A percentile compares a stretch with the other conserved stretches of the same genome.
Evolutionary conservation across 2,329 filamentous ascomycete genomes (phyloP).

Genomic region (Chaetomium sp.): DNA sequence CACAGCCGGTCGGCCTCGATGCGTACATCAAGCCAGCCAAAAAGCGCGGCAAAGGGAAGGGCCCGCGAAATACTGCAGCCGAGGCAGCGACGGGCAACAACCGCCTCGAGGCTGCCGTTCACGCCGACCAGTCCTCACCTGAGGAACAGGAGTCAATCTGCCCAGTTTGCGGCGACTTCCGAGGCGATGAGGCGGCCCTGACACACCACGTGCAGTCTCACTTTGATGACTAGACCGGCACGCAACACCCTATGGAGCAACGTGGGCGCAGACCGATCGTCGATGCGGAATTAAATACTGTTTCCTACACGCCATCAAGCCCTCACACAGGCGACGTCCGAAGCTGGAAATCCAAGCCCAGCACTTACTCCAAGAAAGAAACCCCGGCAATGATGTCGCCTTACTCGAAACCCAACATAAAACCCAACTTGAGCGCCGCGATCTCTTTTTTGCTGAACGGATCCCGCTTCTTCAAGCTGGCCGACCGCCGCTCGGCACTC

Average conservation of each 20-base stretch:
- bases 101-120: background rate
- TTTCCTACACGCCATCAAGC: background rate
- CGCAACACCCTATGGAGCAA: background rate
- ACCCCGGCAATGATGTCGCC: background rate
- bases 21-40: conserved; percentile 50
- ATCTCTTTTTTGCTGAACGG: conserved; percentile 39
- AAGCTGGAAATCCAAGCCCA: background rate
- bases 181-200: conserved; percentile 69
- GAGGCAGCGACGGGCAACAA: conserved; percentile 13
- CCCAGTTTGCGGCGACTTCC: conserved; percentile 67
- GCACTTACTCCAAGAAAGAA: conserved; percentile 14
- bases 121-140: background rate
- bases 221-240: conserved; percentile 45
- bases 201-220: conserved; percentile 66
- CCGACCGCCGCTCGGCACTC: conserved; percentile 38
- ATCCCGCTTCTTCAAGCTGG: conserved; percentile 40
- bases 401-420: conserved; percentile 34
- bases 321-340: background rate
- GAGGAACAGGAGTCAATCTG: conserved; percentile 46
- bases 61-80: background rate
- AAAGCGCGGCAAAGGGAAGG: conserved; percentile 30
- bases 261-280: background rate
- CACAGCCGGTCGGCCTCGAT: conserved; percentile 47
- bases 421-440: conserved; percentile 41
- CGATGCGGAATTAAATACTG: background rate